Percentiles rank a stretch among this genome's conserved stretches.
Conservation (phyloP, 176 grass and related monocot species). For the Leersia perrieri region DNA sequence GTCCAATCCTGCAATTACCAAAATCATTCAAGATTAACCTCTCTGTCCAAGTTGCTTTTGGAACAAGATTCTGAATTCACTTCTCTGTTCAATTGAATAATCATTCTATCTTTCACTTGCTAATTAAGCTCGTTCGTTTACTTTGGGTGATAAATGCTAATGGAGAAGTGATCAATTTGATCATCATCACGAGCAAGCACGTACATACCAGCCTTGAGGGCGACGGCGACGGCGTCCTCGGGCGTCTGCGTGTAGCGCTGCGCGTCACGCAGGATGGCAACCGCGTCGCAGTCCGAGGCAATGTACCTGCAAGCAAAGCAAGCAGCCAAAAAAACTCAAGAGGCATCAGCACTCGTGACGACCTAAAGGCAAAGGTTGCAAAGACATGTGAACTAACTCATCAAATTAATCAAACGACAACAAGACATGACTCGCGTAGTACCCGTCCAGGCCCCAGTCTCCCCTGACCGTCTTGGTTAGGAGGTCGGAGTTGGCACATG, state of each 20-base stretch:
- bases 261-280: slow-evolving; percentile 17
- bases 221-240: slow-evolving; percentile 18
- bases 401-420: too few relatives aligned
- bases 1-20: slow-evolving; percentile 54
- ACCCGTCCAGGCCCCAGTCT: slow-evolving; percentile 61
- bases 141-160: too few relatives aligned
- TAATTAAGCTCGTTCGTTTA: too few relatives aligned
- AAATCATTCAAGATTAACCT: too few relatives aligned
- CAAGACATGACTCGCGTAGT: not conserved
- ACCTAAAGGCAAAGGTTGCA: too few relatives aligned
- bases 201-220: slow-evolving; percentile 25
- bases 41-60: too few relatives aligned
- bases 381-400: not conserved
- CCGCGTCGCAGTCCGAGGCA: slow-evolving; percentile 36
- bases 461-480: slow-evolving; percentile 43
- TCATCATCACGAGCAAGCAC: too few relatives aligned
- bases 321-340: slow-evolving; percentile 17
- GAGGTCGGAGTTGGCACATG: slow-evolving; percentile 50
- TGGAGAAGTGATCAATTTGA: too few relatives aligned
- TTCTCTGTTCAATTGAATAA: too few relatives aligned
- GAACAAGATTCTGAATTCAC: too few relatives aligned
- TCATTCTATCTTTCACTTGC: too few relatives aligned
- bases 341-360: not conserved
- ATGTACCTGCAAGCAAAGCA: slow-evolving; percentile 31
- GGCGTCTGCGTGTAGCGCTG: slow-evolving; percentile 17